phyloP scores from a whole-genome alignment of 768 basidiomycete species.

The Lactarius sanguifluus region DNA sequence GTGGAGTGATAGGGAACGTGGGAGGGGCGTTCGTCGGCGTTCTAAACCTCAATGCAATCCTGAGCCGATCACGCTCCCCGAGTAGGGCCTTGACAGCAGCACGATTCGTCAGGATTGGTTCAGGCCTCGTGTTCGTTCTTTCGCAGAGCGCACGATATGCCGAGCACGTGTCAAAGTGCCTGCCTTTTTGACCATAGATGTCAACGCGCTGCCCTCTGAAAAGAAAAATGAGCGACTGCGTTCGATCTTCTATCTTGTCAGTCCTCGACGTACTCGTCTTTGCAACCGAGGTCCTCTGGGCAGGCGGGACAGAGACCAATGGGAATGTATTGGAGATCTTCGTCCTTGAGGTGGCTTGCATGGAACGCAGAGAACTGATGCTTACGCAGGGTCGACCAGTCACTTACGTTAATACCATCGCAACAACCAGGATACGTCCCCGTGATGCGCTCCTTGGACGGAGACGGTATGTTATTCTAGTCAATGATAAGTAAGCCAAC shows the following conservation, averaged over 20 bases:
- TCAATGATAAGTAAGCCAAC: no score
- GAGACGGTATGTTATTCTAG: neutral
- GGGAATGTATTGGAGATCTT: conserved; percentile 2
- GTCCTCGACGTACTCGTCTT: conserved; percentile 1
- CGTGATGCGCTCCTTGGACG: neutral
- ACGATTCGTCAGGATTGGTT: neutral
- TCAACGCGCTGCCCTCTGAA: conserved; percentile 5
- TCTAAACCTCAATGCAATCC: neutral
- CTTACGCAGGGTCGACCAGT: conserved; percentile 6
- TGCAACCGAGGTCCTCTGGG: neutral
- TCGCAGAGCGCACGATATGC: neutral
- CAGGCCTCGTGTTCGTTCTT: neutral
- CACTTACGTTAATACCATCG: neutral
- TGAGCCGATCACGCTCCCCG: neutral
- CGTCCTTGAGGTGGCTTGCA: neutral
- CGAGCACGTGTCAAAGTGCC: neutral
- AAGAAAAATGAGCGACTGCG: neutral
- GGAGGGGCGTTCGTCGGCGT: neutral
- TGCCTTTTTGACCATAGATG: conserved; percentile 1
- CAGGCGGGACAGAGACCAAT: neutral
- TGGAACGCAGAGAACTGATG: neutral
- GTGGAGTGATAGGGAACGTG: neutral
- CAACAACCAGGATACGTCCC: conserved; percentile 2
- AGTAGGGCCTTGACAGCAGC: neutral
- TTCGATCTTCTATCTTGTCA: neutral